Evolutionary conservation across 352 stramenopile species (phyloP), one percentile per base, ranked within the genome.

Genomic region (Phytopythium vexans): DNA sequence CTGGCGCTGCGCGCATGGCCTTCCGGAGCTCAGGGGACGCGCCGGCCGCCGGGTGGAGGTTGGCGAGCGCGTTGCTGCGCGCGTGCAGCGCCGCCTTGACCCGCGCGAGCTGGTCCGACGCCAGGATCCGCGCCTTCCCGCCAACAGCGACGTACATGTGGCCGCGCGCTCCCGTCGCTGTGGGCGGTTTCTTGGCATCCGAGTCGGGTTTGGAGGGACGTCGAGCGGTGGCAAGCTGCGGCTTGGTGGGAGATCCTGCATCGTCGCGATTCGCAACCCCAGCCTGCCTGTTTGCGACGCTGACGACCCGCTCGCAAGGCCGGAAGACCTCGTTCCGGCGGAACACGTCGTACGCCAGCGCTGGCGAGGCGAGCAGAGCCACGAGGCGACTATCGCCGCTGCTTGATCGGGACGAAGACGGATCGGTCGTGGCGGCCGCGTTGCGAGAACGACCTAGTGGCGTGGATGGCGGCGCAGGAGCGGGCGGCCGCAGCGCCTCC

Each of bases 61-160:
- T 75, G 0, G 66, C 69, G 33, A 80, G 61, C 33, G 66, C 63
- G 35, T 65, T 52, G 54, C 61, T 73, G 41, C 66, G 67, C 32
- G 58, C 54, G 47, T 53, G 55, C 1, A 77, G 46, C 8, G 64
- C 58, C 9, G 53, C 58, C 45, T 70, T 71, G 21, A 63, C 52
- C 31, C 67, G 66, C 8, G 52, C 35, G 8, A 81, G 67, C 27
- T 71, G 55, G 4, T 45, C n/a, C 3, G 61, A 50, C 2, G 69
- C 61, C 6, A 81, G 46, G 6, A 66, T 45, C 6, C 70, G 70
- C 8, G 64, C 67, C 27, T 65, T 72, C 1, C 70, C 67, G 1
- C 67, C 70, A 0, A 81, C 70, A 21, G 63, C 50, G 6, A 57
- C 37, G 37, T 68, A 63, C 4, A 72, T 41, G 15, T 46, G 9